A percentile compares a stretch with the other conserved stretches of the same genome.
Evolutionary conservation across 805 yeast genomes (phyloP).

Genomic region (Wickerhamiella lipophila): DNA sequence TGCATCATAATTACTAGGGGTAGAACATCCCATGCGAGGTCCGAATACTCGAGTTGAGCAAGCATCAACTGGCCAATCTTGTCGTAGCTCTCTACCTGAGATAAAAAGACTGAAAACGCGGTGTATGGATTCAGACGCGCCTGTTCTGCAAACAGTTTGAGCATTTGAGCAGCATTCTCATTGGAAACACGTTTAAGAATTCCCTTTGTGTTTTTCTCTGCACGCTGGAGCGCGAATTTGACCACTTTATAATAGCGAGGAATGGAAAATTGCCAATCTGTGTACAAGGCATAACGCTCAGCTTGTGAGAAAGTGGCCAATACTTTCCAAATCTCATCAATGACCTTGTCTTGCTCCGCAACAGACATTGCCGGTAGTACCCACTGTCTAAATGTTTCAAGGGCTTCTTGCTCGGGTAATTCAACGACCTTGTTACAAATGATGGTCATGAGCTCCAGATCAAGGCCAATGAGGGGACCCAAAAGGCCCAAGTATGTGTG

Average conservation of each 20-base stretch:
- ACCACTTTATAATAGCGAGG: neutral
- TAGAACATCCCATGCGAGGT: slow-evolving; percentile 74
- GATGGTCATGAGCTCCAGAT: neutral
- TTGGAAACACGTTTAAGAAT: slow-evolving; percentile 69
- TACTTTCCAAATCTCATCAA: slow-evolving; percentile 3
- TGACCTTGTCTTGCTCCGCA: neutral
- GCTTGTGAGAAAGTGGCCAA: neutral
- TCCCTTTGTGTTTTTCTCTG: slow-evolving; percentile 70
- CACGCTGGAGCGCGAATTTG: slow-evolving; percentile 21
- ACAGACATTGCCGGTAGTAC: slow-evolving; percentile 9
- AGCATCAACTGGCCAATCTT: slow-evolving; percentile 70
- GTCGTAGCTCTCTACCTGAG: slow-evolving; percentile 84
- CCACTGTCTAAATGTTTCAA: slow-evolving; percentile 3
- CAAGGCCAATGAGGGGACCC: slow-evolving; percentile 2
- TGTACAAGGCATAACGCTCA: slow-evolving; percentile 9
- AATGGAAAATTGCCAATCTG: slow-evolving; percentile 10
- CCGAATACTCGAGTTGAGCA: slow-evolving; percentile 62
- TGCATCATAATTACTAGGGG: slow-evolving; percentile 61
- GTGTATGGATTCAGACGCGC: slow-evolving; percentile 70
- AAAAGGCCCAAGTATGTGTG: neutral
- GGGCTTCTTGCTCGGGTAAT: neutral
- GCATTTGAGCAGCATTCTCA: slow-evolving; percentile 61
- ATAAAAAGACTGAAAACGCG: slow-evolving; percentile 53
- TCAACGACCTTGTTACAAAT: neutral
- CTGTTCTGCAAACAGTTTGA: slow-evolving; percentile 58